Evolutionary conservation across 2,329 filamentous ascomycete species (phyloP).

Genomic region (Grosmannia serpens): DNA sequence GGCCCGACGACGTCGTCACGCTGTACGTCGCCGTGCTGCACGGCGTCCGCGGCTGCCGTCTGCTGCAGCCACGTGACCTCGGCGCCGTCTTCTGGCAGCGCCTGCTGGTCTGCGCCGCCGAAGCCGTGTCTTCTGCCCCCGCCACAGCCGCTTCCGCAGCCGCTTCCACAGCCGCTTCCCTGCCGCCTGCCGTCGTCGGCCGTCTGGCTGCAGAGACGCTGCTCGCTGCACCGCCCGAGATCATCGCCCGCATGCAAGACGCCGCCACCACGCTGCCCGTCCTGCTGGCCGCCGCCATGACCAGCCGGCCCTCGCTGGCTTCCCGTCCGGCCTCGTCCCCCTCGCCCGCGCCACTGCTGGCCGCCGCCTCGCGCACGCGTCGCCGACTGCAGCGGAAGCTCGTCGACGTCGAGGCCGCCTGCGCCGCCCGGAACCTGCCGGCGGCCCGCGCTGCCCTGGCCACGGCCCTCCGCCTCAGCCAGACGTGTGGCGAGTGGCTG

Average conservation of each 20-base stretch:
- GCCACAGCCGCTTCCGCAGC: neutral
- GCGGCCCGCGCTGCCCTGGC: neutral
- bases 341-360: neutral
- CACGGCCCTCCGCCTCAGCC: neutral
- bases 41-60: slow-evolving; percentile 7
- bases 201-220: neutral
- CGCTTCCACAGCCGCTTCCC: no score
- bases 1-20: neutral
- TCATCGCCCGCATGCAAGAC: slow-evolving; percentile 1
- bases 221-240: slow-evolving; percentile 4
- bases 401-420: neutral
- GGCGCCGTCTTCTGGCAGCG: slow-evolving; percentile 8
- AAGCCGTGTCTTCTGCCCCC: neutral
- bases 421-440: neutral
- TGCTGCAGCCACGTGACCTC: slow-evolving; percentile 6
- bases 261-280: neutral
- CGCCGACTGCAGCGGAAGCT: neutral
- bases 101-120: neutral
- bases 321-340: no score
- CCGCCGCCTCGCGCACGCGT: neutral
- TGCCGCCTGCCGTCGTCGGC: neutral
- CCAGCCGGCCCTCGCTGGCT: no score
- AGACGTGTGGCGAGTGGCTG: neutral
- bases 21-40: slow-evolving; percentile 1
- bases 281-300: neutral